Evolutionary conservation across 495 filamentous ascomycete species (phyloP).

Genomic region (Oleoguttula mirabilis): DNA sequence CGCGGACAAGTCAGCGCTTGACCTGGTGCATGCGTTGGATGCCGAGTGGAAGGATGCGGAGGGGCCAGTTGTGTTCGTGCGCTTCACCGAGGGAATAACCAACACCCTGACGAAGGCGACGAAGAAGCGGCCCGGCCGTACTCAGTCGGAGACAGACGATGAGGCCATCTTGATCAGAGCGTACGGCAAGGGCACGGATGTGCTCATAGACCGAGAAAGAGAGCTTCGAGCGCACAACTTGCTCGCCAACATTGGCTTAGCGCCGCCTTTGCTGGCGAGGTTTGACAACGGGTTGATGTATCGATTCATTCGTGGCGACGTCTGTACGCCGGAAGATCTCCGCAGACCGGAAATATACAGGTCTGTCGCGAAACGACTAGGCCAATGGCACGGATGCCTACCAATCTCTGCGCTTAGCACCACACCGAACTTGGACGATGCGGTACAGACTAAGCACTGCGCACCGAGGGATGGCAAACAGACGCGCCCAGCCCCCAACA

Average conservation of each 20-base stretch:
- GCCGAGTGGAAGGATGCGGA: conserved; percentile 69
- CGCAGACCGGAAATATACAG: conserved; percentile 56
- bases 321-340: conserved; percentile 69
- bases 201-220: conserved; percentile 93
- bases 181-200: conserved; percentile 86
- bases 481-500: conserved; percentile 45
- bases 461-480: conserved; percentile 14
- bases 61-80: conserved; percentile 73
- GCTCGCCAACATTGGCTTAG: conserved; percentile 66
- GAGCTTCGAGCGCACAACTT: conserved; percentile 60
- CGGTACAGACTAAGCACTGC: conserved; percentile 4
- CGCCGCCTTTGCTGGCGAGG: conserved; percentile 75
- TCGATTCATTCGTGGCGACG: conserved; percentile 69
- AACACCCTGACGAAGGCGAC: conserved; percentile 88
- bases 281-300: conserved; percentile 97
- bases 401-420: conserved; percentile 33
- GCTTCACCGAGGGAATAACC: conserved; percentile 95
- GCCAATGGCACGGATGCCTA: conserved; percentile 84
- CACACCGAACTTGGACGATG: conserved; percentile 11
- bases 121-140: conserved; percentile 65
- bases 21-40: conserved; percentile 62
- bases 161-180: conserved; percentile 86
- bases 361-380: conserved; percentile 70
- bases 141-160: conserved; percentile 64
- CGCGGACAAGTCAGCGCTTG: conserved; percentile 17